Percentiles rank a stretch among this genome's conserved stretches.
Evolutionary conservation across 1,139 yeast genomes (phyloP).

Genomic region (Lipomyces yarrowii): DNA sequence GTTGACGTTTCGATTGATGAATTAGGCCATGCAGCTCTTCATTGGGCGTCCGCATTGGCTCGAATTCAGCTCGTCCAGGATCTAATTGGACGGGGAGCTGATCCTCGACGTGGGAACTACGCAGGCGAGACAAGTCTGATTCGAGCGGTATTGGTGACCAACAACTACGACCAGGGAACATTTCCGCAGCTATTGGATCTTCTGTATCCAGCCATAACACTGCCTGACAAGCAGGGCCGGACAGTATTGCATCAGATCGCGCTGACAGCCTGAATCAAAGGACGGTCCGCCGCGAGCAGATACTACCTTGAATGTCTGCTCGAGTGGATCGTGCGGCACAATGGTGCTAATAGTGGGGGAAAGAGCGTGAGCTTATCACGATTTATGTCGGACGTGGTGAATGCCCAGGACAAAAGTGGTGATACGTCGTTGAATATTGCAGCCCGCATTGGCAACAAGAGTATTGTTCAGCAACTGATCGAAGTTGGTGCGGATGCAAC

Average conservation of each 20-base stretch:
- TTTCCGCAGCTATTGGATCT: slow-evolving; percentile 74
- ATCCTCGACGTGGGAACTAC: slow-evolving; percentile 71
- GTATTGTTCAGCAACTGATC: slow-evolving; percentile 76
- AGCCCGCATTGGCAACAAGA: slow-evolving; percentile 80
- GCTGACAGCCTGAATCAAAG: slow-evolving; percentile 70
- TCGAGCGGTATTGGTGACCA: slow-evolving; percentile 86
- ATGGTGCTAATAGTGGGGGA: slow-evolving; percentile 42
- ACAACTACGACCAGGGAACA: slow-evolving; percentile 73
- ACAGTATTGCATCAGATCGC: slow-evolving; percentile 94
- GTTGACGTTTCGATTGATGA: slow-evolving; percentile 89
- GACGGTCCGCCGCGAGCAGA: slow-evolving; percentile 67
- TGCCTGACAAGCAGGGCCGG: slow-evolving; percentile 75
- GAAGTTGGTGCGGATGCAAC: slow-evolving; percentile 86
- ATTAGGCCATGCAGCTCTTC: slow-evolving; percentile 89
- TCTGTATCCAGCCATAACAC: slow-evolving; percentile 72
- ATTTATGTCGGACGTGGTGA: slow-evolving; percentile 67
- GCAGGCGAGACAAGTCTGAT: slow-evolving; percentile 90
- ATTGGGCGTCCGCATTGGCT: slow-evolving; percentile 95
- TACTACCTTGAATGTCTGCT: slow-evolving; percentile 76
- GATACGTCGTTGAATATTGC: slow-evolving; percentile 89
- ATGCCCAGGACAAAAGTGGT: slow-evolving; percentile 80
- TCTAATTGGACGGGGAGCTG: slow-evolving; percentile 67
- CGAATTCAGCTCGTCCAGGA: slow-evolving; percentile 72
- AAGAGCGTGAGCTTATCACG: slow-evolving; percentile 56
- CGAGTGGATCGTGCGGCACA: slow-evolving; percentile 74